These are phyloP conservation scores for Linnemannia schmuckeri DNA, from an alignment of 192 early-diverging fungal species.

Conservation along the genomic window DNA sequence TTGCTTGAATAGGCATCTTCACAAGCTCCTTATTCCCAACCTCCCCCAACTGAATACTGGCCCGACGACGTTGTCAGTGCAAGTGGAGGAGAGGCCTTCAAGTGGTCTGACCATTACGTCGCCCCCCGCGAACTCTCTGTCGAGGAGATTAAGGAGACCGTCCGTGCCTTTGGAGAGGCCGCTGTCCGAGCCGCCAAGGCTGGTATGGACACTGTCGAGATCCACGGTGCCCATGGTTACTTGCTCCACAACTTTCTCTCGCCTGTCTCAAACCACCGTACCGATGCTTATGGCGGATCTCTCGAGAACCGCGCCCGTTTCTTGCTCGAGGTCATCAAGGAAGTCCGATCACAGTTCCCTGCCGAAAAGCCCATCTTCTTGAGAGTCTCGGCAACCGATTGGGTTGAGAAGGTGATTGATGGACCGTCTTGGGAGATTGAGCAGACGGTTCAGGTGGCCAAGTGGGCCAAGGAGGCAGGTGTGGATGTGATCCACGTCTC, in stretches of 20 bases:
- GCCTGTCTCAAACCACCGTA: constrained; percentile 85
- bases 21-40: constrained; percentile 14
- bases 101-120: constrained; percentile 50
- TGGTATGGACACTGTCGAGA: constrained; percentile 92
- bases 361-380: constrained; percentile 85
- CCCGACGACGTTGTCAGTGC: constrained; percentile 79
- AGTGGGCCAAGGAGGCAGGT: constrained; percentile 70
- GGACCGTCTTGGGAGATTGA: constrained; percentile 75
- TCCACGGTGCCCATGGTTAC: constrained; percentile 95
- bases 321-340: constrained; percentile 75
- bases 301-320: constrained; percentile 91
- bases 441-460: constrained; percentile 78
- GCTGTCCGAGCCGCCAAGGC: constrained; percentile 80
- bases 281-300: constrained; percentile 92
- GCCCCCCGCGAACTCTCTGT: constrained; percentile 72
- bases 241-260: constrained; percentile 85
- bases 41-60: constrained; percentile 71
- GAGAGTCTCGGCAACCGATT: constrained; percentile 86
- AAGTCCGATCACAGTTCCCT: constrained; percentile 80
- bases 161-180: constrained; percentile 73
- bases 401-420: constrained; percentile 62
- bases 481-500: constrained; percentile 92
- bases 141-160: constrained; percentile 74
- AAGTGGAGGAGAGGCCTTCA: constrained; percentile 54
- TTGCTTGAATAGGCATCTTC: constrained; percentile 7